Evolutionary conservation across 306 rosid genomes (phyloP).

Genomic region (Astragalus membranaceus): DNA sequence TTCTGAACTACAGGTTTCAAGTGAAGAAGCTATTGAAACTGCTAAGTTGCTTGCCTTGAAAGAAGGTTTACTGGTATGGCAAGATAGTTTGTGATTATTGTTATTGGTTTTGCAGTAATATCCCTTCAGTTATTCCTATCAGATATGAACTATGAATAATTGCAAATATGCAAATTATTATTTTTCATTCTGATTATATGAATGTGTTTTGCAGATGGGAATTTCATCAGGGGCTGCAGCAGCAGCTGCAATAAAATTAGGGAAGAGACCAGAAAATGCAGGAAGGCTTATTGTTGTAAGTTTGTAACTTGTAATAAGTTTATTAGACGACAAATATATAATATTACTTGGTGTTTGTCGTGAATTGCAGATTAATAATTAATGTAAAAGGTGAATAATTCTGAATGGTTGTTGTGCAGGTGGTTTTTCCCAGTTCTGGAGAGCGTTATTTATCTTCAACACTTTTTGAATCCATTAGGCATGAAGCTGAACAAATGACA

Average conservation of each 20-base stretch:
- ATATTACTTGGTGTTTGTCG: background rate
- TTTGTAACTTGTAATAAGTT: background rate
- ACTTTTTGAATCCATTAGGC: slow-evolving; percentile 53
- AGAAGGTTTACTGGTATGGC: slow-evolving; percentile 75
- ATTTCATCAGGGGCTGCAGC: slow-evolving; percentile 89
- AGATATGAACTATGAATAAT: background rate
- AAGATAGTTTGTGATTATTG: background rate
- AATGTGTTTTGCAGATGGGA: slow-evolving; percentile 50
- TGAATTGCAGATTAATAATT: background rate
- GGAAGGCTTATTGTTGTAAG: slow-evolving; percentile 77
- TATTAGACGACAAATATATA: background rate
- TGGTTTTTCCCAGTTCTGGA: slow-evolving; percentile 55
- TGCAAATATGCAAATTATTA: background rate
- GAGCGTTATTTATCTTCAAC: slow-evolving; percentile 55
- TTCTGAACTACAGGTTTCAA: slow-evolving; percentile 39
- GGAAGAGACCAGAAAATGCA: slow-evolving; percentile 59
- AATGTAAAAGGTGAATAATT: background rate
- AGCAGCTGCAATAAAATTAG: slow-evolving; percentile 62
- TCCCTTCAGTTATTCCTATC: background rate
- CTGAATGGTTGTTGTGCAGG: slow-evolving; percentile 31
- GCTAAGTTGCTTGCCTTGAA: slow-evolving; percentile 61
- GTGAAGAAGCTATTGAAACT: slow-evolving; percentile 70
- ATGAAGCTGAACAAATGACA: slow-evolving; percentile 55
- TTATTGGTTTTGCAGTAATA: background rate
- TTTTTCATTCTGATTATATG: background rate